Evolutionary conservation across 2,329 filamentous ascomycete species (phyloP).

Genomic region (Colletotrichum sp.): DNA sequence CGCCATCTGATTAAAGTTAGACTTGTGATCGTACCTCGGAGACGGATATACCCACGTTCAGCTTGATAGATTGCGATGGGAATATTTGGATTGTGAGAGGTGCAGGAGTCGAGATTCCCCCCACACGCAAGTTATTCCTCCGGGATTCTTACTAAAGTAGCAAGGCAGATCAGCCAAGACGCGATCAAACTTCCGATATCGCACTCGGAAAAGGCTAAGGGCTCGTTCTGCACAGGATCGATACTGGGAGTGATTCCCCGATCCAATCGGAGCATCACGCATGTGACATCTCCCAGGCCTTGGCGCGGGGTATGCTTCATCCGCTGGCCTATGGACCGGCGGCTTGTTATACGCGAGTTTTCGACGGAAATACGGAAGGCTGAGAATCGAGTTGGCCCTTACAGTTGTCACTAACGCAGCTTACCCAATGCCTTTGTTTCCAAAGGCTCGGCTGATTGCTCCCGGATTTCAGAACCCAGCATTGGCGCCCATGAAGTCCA

Average conservation of each 20-base stretch:
- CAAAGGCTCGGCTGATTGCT: neutral
- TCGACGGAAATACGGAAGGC: neutral
- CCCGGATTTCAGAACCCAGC: neutral
- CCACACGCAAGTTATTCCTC: neutral
- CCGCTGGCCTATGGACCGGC: neutral
- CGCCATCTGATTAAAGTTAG: neutral
- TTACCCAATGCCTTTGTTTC: neutral
- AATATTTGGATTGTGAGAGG: neutral
- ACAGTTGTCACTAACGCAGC: rapidly evolving
- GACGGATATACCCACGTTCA: neutral
- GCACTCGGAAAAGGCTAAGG: neutral
- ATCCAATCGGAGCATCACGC: neutral
- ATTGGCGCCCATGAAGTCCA: neutral
- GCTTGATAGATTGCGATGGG: neutral
- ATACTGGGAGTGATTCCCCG: neutral
- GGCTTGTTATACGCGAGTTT: neutral
- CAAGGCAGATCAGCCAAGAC: neutral
- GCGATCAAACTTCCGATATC: neutral
- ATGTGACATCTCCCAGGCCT: neutral
- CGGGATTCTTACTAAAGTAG: neutral
- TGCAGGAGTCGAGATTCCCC: neutral
- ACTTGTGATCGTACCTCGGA: neutral
- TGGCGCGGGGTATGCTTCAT: neutral
- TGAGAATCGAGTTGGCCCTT: rapidly evolving
- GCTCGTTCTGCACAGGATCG: neutral